Base-by-base conservation (phyloP, 2,329 filamentous ascomycete species). In the Pestalotiopsis fici region DNA sequence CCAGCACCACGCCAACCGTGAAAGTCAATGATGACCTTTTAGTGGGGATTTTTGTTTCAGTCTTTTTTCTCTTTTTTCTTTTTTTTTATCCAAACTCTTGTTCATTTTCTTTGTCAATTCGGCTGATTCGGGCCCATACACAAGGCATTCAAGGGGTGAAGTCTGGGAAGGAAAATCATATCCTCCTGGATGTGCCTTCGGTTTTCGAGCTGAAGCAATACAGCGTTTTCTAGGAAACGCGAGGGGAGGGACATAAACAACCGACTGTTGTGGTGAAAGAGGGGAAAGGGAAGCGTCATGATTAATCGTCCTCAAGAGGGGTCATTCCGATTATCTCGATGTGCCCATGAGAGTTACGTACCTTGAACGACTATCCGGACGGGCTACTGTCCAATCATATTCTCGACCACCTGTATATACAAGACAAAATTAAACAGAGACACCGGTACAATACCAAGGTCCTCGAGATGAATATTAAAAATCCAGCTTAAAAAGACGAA, bases 381-480 rank as follows among this genome's bases (percentile, higher is more conserved):
- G 43, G n/a, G 43, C 43, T 50, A 18, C 43, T 50, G 43, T 35
- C 43, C 18, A 50, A 50, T n/a, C 43, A 50, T 50, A 50, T 50
- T 64, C 37, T 37, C 39, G 60, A 39, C 59, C 21, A 61, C 59
- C 27, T 63, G 60, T 63, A 63, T 63, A 63, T 63, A 63, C 60
- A 43, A 60, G 27, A 60, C 15, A 37, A 27, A 60, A 35, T 31
- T 39, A 31, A 31, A 37, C 18, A 60, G 31, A 59, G 68, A 54
- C 67, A 64, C 59, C 64, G 63, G 69, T 66, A 57, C 66, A 65
- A 21, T 61, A 69, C 68, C 67, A 50, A 63, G 67, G 66, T 70
- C 68, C 69, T 69, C 39, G 68, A 74, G 74, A 72, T 74, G 71
- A 71, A 71, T 74, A 71, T 70, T 66, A 69, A 71, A n/a, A 69